phyloP scores from a whole-genome alignment of 2,329 filamentous ascomycete species.

The Claviceps lovelessii region DNA sequence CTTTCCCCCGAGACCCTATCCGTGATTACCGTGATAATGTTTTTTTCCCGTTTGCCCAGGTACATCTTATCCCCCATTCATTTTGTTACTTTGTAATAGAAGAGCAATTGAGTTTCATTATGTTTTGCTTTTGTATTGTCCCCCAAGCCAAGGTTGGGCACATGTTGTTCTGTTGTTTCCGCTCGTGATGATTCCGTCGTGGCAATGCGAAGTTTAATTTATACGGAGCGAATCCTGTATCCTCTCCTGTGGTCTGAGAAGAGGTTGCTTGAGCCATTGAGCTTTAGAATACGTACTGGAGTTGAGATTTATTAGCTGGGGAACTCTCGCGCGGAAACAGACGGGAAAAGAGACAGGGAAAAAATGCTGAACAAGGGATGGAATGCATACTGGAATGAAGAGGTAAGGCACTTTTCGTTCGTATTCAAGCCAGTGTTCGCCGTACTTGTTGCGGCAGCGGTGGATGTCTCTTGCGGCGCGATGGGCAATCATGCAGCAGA shows the following conservation, averaged over 20 bases:
- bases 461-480: constrained; percentile 63
- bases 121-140: background rate
- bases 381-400: constrained; percentile 53
- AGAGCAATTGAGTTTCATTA: background rate
- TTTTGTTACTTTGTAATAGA: background rate
- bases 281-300: background rate
- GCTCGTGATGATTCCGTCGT: background rate
- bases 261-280: background rate
- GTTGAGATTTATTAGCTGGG: background rate
- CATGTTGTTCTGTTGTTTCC: background rate
- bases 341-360: background rate
- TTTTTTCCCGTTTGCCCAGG: background rate
- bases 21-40: background rate
- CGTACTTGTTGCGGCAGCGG: constrained; percentile 67
- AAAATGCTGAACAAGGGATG: background rate
- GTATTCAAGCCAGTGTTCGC: constrained; percentile 68
- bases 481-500: constrained; percentile 67
- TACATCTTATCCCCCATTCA: background rate
- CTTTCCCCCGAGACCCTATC: background rate
- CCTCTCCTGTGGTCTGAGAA: background rate
- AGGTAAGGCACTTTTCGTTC: constrained; percentile 66
- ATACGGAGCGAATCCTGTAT: background rate
- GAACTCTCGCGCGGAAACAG: background rate
- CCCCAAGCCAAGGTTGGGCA: background rate
- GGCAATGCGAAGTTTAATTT: background rate